A percentile compares a stretch with the other conserved stretches of the same genome.
These are phyloP conservation scores for Solanum paucissectum DNA, from an alignment of 257 asterid genomes.

Conservation along the genomic window DNA sequence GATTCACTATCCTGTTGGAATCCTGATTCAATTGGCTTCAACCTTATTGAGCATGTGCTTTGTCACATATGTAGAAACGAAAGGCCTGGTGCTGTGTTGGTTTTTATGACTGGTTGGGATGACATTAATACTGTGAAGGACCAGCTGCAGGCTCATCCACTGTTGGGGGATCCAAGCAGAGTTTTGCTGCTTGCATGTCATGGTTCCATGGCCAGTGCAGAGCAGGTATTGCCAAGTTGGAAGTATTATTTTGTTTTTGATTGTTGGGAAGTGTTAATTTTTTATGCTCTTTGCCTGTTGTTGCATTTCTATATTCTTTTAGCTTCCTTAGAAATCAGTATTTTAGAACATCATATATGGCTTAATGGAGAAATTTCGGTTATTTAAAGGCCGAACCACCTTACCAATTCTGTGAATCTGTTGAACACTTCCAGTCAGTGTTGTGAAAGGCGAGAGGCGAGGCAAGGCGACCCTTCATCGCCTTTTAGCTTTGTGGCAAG, in stretches of 20 bases:
- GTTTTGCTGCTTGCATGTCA: slow-evolving; percentile 94
- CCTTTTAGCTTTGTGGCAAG: too few relatives aligned
- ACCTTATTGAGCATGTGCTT: slow-evolving; percentile 82
- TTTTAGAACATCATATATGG: not conserved
- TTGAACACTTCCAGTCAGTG: not conserved
- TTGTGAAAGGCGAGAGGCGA: too few relatives aligned
- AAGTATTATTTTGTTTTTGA: not conserved
- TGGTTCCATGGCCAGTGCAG: slow-evolving; percentile 97
- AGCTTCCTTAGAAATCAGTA: not conserved
- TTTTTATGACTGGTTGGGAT: slow-evolving; percentile 99
- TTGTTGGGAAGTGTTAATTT: not conserved
- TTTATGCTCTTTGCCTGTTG: not conserved
- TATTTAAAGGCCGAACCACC: not conserved
- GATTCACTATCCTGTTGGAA: slow-evolving; percentile 87
- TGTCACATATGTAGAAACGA: slow-evolving; percentile 71
- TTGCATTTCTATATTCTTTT: not conserved
- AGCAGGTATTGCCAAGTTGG: slow-evolving; percentile 49
- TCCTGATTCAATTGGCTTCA: slow-evolving; percentile 95
- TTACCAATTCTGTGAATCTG: not conserved
- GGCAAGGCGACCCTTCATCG: too few relatives aligned
- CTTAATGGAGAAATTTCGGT: not conserved
- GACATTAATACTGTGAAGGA: slow-evolving; percentile 90
- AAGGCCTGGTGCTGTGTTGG: slow-evolving; percentile 89
- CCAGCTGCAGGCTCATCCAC: slow-evolving; percentile 81
- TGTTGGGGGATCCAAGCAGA: slow-evolving; percentile 78